Evolutionary conservation across 106 monocot genomes (phyloP).

Genomic region (Dioscorea zingiberensis): DNA sequence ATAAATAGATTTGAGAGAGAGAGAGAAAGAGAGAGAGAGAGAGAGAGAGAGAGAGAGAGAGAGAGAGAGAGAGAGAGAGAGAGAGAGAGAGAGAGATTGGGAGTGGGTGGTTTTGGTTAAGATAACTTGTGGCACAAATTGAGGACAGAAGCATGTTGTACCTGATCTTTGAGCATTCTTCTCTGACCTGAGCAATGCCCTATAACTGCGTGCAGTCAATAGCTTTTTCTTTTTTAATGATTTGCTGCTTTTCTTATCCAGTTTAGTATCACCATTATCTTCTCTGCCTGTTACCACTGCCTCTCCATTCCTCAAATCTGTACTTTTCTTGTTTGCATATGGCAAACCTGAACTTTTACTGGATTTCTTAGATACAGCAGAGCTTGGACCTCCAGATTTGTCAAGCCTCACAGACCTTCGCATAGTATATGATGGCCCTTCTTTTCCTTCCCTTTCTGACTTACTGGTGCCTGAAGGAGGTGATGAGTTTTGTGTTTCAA

Average conservation of each 20-base stretch:
- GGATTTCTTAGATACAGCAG: slow-evolving; percentile 9
- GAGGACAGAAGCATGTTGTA: slow-evolving; percentile 1
- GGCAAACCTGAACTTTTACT: slow-evolving; percentile 4
- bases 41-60: too few species aligned
- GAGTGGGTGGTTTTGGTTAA: too few species aligned
- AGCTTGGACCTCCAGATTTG: slow-evolving; percentile 21
- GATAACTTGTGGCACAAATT: too few species aligned
- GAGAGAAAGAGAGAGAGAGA: too few species aligned
- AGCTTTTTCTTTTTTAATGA: slow-evolving; percentile 14
- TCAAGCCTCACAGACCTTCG: slow-evolving; percentile 30
- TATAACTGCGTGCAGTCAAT: slow-evolving; percentile 19
- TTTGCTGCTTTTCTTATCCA: neutral
- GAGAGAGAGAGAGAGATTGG: too few species aligned
- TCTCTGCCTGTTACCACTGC: neutral
- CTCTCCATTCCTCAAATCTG: neutral
- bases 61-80: too few species aligned
- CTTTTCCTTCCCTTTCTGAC: slow-evolving; percentile 1
- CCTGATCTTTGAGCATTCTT: slow-evolving; percentile 19
- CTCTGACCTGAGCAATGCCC: slow-evolving; percentile 3
- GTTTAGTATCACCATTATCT: neutral
- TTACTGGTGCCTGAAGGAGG: slow-evolving; percentile 5
- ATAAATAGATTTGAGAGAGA: too few species aligned
- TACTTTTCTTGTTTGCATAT: slow-evolving; percentile 7
- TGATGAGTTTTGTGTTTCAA: slow-evolving; percentile 1
- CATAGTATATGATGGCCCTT: slow-evolving; percentile 13